Evolutionary conservation across 1,139 yeast genomes (phyloP), one percentile per base, ranked within the genome.

Genomic region (Taphrina confusa): DNA sequence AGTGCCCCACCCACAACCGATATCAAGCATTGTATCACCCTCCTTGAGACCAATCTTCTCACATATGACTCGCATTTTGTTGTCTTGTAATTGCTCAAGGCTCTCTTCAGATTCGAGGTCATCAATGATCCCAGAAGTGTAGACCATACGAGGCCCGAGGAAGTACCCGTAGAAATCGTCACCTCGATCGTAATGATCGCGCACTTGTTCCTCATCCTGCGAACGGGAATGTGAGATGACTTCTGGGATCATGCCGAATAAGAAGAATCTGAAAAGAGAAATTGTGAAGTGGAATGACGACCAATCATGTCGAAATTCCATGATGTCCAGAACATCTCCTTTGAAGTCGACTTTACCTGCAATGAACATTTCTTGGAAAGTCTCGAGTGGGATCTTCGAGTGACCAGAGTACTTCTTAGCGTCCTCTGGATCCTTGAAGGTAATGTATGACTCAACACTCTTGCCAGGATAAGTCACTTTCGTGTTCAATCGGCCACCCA

Each of bases 1-100:
- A 62, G 96, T 87, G 72, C 97, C 97, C 97, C 97, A 89, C 66
- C 97, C 96, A 76, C 96, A 89, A 63, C 96, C 96, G 65, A 89
- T 77, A 72, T 89, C 97, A 66, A 89, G 82, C 71, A 88, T 78
- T 60, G 76, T 76, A 66, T 89, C 96, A 66, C 87, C 94, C 68
- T 82, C 70, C 70, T 83, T 72, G 69, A 89, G 79, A 65, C 81
- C 87, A 66, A 88, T 84, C 77, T 90, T 89, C 74, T 87, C 95
- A 71, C 95, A 91, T 62, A 89, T 95, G 69, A 85, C 76, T 69
- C 86, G 85, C 73, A 89, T 79, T 77, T 90, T 89, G 79, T 89
- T 89, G 75, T 89, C 97, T 77, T 90, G 96, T 70, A 90, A 72
- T 75, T 88, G 81, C 75, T 89, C 97, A 68, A 89, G 80, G 57